Evolutionary conservation across 2,329 filamentous ascomycete genomes (phyloP).

Genomic region (Hypoxylon sp.): DNA sequence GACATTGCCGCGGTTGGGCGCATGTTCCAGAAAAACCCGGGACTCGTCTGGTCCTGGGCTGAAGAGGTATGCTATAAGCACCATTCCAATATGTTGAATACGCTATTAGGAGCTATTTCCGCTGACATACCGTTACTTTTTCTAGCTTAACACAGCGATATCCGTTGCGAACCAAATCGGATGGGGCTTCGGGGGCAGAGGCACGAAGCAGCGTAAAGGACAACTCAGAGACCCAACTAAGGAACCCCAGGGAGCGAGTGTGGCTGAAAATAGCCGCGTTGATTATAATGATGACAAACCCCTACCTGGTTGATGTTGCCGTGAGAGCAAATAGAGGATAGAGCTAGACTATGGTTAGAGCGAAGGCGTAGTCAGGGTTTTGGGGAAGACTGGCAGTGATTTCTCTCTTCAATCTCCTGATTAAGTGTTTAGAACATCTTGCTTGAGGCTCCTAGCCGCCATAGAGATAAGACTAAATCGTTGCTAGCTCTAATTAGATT

Average conservation of each 20-base stretch:
- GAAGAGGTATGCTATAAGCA: slow-evolving; percentile 62
- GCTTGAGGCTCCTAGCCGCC: neutral
- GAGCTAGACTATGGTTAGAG: neutral
- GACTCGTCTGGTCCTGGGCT: slow-evolving; percentile 69
- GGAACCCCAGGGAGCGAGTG: neutral
- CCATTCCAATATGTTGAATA: neutral
- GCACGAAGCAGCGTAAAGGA: slow-evolving; percentile 17
- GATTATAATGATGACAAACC: slow-evolving; percentile 3
- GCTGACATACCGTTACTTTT: slow-evolving; percentile 10
- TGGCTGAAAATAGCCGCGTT: neutral
- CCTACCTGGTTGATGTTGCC: neutral
- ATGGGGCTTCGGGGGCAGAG: slow-evolving; percentile 67
- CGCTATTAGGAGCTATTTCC: neutral
- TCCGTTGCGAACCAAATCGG: slow-evolving; percentile 65
- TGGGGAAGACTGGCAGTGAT: neutral
- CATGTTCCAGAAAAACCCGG: slow-evolving; percentile 72
- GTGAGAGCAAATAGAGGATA: neutral
- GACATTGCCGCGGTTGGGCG: slow-evolving; percentile 67
- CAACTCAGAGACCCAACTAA: neutral
- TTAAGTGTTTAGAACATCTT: neutral
- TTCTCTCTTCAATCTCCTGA: neutral
- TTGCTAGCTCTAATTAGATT: neutral
- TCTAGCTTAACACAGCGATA: slow-evolving; percentile 32
- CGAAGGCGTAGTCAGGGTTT: neutral
- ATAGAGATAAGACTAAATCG: neutral